Base-by-base conservation (phyloP, 2,329 filamentous ascomycete species). In the Hymenoscyphus fraxineus region DNA sequence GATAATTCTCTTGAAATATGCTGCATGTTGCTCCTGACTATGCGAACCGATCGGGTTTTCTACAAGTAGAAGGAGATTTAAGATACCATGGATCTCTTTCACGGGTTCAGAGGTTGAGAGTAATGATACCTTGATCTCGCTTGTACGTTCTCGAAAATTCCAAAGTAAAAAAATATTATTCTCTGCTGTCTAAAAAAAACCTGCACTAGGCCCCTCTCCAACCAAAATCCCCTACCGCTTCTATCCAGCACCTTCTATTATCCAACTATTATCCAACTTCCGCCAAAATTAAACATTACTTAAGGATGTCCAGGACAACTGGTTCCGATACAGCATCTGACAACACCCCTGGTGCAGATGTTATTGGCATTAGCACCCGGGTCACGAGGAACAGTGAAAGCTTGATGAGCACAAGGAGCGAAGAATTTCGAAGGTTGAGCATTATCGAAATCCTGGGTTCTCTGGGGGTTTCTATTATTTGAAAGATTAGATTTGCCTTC, bases 241-340 rank as follows among this genome's bases (percentile, higher is more conserved):
- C 47, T 54, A 22, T 54, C n/a, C 47, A 54, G 27, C 13, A 54
- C n/a, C 19, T 27, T 51, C 47, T 1, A 54, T 10, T 4, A 22
- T 54, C 19, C 12, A 54, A 22, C 19, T 27, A 54, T 1, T 5
- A 22, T 27, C 22, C 19, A 3, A 27, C 16, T 13, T 27, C 3
- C 19, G 3, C 22, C 22, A 3, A 6, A 10, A 54, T 54, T 54
- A 54, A 22, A 15, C 22, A 54, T 54, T 22, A 54, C 19, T 27
- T 54, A 54, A 22, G 47, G 19, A 22, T 54, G n/a, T 12, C 19
- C 40, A 40, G n/a, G 40, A 40, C 38, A n/a, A 60, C 22, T 44
- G 57, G 54, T 47, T 44, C 60, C 60, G 10, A 62, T 55, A 58
- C 60, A 62, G n/a, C 60, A 62, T 19, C 16, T 47, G 19, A 62